Base-by-base conservation (phyloP, 2,329 filamentous ascomycete species). In the Epichloe brachyelytri region DNA sequence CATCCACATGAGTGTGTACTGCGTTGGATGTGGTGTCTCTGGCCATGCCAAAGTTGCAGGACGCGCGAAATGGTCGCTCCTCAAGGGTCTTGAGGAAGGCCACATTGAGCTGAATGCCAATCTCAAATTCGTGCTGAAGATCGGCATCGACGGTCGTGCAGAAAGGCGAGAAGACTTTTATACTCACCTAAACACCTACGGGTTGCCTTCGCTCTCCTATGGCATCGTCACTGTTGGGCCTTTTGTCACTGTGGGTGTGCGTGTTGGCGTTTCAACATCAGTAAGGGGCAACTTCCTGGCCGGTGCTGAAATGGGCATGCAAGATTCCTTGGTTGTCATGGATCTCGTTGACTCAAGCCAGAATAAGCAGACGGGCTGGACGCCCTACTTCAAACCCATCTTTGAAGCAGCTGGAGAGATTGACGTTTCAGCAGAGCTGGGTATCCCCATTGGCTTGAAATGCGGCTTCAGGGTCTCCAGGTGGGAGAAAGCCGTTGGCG, bases 91-190 rank as follows among this genome's bases (percentile, higher is more conserved):
- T 8, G 49, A 59, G 41, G 56, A 61, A 30, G 59, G 61, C 2
- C 49, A 51, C 11, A 55, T 57, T 7, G 47, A 51, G 37, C 2
- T 53, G 34, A 38, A 38, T 5, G 15, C 41, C 20, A 39, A 46
- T 49, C 54, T 63, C 34, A 49, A 55, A 22, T 53, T 65, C 15
- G 54, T 51, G 4, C 53, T 65, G 43, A 62, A 64, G 46, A 47
- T 65, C 2, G 65, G 65, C 19, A 53, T 68, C 36, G 59, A 65
- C 30, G 65, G 63, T 5, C 46, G 58, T 41, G 49, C 60, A 12
- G 53, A 20, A 12, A 56, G 57, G 38, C 55, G 53, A 14, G 39
- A 62, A 10, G 50, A 54, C 8, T 57, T 63, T 39, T 43, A 50
- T 8, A 48, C 46, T 4, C 49, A 61, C 1, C 58, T 65, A 1